A percentile compares a stretch with the other conserved stretches of the same genome.
Conservation (phyloP, 2,329 filamentous ascomycete genomes). For the Neofusicoccum cordaticola region DNA sequence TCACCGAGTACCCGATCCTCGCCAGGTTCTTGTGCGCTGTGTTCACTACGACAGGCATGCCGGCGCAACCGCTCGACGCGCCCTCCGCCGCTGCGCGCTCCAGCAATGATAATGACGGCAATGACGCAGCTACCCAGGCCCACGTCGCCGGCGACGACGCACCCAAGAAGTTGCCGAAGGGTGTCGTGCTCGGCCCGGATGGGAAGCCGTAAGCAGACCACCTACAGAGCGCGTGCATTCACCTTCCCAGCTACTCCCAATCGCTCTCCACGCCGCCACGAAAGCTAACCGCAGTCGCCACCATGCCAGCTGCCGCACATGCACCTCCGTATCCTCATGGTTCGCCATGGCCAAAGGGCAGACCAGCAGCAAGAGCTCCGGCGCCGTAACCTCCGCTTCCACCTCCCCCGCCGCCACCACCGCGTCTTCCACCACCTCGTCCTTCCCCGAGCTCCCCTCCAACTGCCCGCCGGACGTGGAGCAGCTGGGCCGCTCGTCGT, state of each 20-base stretch:
- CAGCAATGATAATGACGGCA: not conserved
- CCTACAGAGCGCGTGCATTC: too few species aligned
- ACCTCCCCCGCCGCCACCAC: conserved; percentile 21
- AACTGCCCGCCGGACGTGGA: conserved; percentile 93
- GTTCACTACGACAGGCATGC: conserved; percentile 35
- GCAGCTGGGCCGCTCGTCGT: conserved; percentile 77
- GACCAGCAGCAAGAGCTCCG: conserved; percentile 36
- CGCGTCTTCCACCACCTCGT: conserved; percentile 26
- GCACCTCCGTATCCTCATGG: conserved; percentile 62
- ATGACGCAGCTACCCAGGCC: conserved; percentile 14
- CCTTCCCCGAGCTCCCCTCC: conserved; percentile 40
- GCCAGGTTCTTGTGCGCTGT: conserved; percentile 38
- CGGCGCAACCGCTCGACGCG: conserved; percentile 34
- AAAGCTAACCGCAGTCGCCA: not conserved
- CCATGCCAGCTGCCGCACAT: conserved; percentile 63
- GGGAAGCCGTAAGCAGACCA: conserved; percentile 71
- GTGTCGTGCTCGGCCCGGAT: conserved; percentile 73
- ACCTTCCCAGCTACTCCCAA: too few species aligned
- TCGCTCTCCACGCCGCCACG: too few species aligned
- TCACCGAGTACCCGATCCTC: conserved; percentile 37
- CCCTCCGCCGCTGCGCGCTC: conserved; percentile 23
- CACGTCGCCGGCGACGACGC: conserved; percentile 20
- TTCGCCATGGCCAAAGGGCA: conserved; percentile 57
- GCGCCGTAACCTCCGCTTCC: conserved; percentile 27
- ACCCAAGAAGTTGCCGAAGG: conserved; percentile 63